Evolutionary conservation across 1,284 basidiomycete species (phyloP).

Genomic region (Grifola frondosa): DNA sequence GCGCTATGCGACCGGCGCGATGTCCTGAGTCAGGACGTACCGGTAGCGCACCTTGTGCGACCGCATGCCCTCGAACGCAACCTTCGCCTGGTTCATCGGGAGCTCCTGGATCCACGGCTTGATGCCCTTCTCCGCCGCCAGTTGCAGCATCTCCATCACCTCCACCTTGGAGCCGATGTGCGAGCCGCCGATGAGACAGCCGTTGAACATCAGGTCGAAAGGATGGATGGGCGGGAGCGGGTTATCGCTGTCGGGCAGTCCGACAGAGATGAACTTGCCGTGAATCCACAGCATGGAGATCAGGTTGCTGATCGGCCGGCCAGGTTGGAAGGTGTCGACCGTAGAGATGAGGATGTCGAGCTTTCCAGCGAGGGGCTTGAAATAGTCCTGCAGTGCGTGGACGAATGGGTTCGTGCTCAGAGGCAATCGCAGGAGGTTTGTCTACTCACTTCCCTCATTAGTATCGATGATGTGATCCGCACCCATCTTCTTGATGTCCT

Average conservation of each 20-base stretch:
- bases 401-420: not conserved
- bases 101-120: conserved; percentile 49
- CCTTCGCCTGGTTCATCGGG: conserved; percentile 55
- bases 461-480: conserved; percentile 52
- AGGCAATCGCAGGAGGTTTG: no score
- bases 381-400: conserved; percentile 34
- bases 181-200: conserved; percentile 38
- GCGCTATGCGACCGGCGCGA: conserved; percentile 6
- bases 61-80: conserved; percentile 53
- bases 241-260: conserved; percentile 43
- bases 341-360: conserved; percentile 65
- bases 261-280: conserved; percentile 52
- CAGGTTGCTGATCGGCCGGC: conserved; percentile 34
- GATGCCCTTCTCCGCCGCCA: conserved; percentile 54
- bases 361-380: conserved; percentile 38
- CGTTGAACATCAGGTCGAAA: conserved; percentile 38
- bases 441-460: no score
- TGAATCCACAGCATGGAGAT: conserved; percentile 47
- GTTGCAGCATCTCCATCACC: conserved; percentile 56
- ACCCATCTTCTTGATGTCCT: conserved; percentile 60
- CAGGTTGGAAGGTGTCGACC: conserved; percentile 24
- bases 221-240: conserved; percentile 36
- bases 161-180: conserved; percentile 65
- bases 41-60: conserved; percentile 52
- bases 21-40: conserved; percentile 43